phyloP scores from a whole-genome alignment of 2,329 filamentous ascomycete species.

The Alternaria sp. region DNA sequence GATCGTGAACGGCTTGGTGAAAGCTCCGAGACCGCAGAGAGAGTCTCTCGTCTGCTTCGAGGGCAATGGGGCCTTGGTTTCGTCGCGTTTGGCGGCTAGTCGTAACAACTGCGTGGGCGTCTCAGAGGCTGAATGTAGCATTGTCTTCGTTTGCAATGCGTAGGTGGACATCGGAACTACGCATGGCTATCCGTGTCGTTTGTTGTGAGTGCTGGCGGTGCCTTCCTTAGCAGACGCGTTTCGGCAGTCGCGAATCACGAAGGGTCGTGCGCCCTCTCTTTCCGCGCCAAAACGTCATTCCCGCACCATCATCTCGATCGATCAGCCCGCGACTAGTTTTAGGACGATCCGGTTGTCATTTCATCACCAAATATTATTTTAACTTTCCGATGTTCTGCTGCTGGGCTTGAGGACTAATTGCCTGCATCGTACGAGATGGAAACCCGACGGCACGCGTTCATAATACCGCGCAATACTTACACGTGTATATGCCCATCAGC shows the following conservation, averaged over 20 bases:
- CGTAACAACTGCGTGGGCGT: slow-evolving; percentile 26
- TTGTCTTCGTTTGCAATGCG: slow-evolving; percentile 40
- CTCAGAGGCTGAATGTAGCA: slow-evolving; percentile 32
- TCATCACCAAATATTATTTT: not conserved
- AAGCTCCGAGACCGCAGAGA: slow-evolving; percentile 35
- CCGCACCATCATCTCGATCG: slow-evolving; percentile 1
- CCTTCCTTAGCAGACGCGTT: slow-evolving; percentile 26
- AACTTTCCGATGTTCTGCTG: not conserved
- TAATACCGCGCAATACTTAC: not conserved
- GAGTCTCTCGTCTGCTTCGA: slow-evolving; percentile 42
- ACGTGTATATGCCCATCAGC: not conserved
- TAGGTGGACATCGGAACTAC: slow-evolving; percentile 32
- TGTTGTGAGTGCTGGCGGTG: slow-evolving; percentile 9
- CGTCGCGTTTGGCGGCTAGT: slow-evolving; percentile 33
- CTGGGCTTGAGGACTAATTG: not conserved
- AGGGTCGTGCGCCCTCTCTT: slow-evolving; percentile 18
- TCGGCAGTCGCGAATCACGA: slow-evolving; percentile 22
- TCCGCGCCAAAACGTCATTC: slow-evolving; percentile 18
- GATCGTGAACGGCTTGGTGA: slow-evolving; percentile 39
- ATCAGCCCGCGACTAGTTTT: not conserved
- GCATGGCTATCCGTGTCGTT: slow-evolving; percentile 32
- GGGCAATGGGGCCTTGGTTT: slow-evolving; percentile 31
- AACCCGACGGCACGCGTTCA: not conserved
- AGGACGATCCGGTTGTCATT: not conserved
- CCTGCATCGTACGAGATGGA: not conserved